These are phyloP conservation scores for Spathaspora girioi DNA, from an alignment of 805 yeast genomes.

Conservation along the genomic window DNA sequence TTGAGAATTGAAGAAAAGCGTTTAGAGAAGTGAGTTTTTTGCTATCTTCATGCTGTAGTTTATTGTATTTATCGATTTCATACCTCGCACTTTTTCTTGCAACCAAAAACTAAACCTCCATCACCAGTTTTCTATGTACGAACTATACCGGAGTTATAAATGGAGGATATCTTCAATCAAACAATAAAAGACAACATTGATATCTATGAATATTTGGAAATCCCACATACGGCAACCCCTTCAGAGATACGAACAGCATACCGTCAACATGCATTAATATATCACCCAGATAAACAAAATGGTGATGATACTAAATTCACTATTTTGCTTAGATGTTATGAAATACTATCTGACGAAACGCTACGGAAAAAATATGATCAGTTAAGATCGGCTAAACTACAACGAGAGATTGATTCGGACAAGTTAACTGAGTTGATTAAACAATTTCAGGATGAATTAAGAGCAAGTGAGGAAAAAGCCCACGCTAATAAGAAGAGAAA, in stretches of 20 bases:
- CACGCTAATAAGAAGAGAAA: background rate
- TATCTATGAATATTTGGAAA: constrained; percentile 23
- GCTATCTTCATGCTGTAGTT: too few relatives aligned
- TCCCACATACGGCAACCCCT: constrained; percentile 17
- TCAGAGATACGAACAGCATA: constrained; percentile 26
- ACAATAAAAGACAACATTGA: constrained; percentile 23
- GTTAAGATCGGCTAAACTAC: constrained; percentile 14
- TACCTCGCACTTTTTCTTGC: background rate
- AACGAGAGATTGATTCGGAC: constrained; percentile 9
- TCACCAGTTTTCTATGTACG: background rate
- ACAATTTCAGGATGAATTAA: constrained; percentile 27
- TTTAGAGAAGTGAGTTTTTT: too few relatives aligned
- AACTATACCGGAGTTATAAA: background rate
- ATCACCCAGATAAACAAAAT: constrained; percentile 39
- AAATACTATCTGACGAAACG: constrained; percentile 23
- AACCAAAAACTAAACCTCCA: background rate
- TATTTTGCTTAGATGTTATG: constrained; percentile 25
- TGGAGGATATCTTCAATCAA: constrained; percentile 10
- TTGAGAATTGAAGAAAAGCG: too few relatives aligned
- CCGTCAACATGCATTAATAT: constrained; percentile 30
- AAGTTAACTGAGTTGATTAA: constrained; percentile 19
- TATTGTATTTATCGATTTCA: background rate
- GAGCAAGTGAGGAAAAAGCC: constrained; percentile 17
- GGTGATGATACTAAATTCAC: constrained; percentile 29
- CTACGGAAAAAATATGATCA: constrained; percentile 28